Percentiles rank a stretch among this genome's conserved stretches.
Conservation (phyloP, 345 rosid species). For the Odontarrhena argentea region DNA sequence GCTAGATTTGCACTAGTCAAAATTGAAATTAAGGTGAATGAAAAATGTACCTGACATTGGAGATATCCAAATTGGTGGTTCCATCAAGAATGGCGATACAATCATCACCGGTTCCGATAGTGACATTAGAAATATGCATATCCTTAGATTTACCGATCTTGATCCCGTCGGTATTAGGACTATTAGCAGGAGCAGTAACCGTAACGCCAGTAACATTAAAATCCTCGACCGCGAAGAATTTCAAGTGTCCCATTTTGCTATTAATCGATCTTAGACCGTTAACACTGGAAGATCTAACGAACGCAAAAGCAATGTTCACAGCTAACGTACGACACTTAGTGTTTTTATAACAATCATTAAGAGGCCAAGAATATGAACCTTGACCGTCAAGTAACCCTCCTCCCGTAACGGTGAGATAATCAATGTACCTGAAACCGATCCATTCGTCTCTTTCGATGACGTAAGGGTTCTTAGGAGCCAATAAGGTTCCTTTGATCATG, state of each 20-base stretch:
- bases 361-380: constrained; percentile 40
- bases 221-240: constrained; percentile 31
- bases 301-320: constrained; percentile 34
- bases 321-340: constrained; percentile 27
- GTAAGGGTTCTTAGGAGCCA: constrained; percentile 24
- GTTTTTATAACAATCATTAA: constrained; percentile 35
- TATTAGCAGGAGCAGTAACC: constrained; percentile 38
- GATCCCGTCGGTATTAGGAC: constrained; percentile 47
- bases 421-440: constrained; percentile 30
- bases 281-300: constrained; percentile 29
- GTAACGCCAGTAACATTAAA: constrained; percentile 26
- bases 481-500: constrained; percentile 29
- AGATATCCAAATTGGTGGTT: constrained; percentile 31
- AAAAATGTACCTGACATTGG: constrained; percentile 29
- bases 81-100: constrained; percentile 46
- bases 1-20: background rate
- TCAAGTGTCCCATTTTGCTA: constrained; percentile 44
- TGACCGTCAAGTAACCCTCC: constrained; percentile 41
- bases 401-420: constrained; percentile 35
- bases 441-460: background rate
- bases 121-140: constrained; percentile 19
- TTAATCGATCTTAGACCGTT: constrained; percentile 34
- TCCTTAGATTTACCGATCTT: constrained; percentile 42
- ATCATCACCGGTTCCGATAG: constrained; percentile 42
- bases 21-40: background rate